phyloP scores from a whole-genome alignment of 1,284 basidiomycete species.

The Boletus sp. region DNA sequence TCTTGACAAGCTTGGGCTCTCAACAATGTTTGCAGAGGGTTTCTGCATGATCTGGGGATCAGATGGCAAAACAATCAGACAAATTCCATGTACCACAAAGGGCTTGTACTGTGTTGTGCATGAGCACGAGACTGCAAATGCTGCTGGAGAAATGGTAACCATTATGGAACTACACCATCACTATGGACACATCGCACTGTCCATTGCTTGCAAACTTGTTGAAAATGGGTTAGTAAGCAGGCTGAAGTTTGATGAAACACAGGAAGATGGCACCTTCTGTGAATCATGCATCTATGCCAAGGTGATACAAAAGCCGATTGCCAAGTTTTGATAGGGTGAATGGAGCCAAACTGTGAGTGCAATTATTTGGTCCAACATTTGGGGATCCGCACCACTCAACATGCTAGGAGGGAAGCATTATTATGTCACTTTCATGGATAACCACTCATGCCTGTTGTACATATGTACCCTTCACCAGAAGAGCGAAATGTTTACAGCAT shows the following conservation, averaged over 20 bases:
- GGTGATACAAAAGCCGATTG: no score
- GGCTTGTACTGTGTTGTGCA: conserved; percentile 5
- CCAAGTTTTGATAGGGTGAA: no score
- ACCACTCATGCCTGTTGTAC: no score
- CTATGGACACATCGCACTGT: conserved; percentile 42
- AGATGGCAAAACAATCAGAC: conserved; percentile 26
- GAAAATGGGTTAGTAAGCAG: not conserved
- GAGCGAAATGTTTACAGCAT: no score
- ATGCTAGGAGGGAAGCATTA: no score
- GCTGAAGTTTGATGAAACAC: no score
- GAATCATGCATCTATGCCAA: not conserved
- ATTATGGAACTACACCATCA: conserved; percentile 40
- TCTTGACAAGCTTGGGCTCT: conserved; percentile 40
- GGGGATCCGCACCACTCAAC: no score
- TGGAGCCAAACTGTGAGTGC: no score
- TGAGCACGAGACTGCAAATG: not conserved
- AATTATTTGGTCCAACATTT: no score
- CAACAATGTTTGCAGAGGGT: conserved; percentile 32
- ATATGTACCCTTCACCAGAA: no score
- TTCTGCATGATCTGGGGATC: conserved; percentile 34
- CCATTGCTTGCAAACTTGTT: not conserved
- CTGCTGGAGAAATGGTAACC: conserved; percentile 26
- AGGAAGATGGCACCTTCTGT: not conserved
- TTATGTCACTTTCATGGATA: no score
- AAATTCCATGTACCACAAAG: conserved; percentile 16